A percentile compares a stretch with the other conserved stretches of the same genome.
Conservation (phyloP, 2,329 filamentous ascomycete species). For the Pyricularia grisea region DNA sequence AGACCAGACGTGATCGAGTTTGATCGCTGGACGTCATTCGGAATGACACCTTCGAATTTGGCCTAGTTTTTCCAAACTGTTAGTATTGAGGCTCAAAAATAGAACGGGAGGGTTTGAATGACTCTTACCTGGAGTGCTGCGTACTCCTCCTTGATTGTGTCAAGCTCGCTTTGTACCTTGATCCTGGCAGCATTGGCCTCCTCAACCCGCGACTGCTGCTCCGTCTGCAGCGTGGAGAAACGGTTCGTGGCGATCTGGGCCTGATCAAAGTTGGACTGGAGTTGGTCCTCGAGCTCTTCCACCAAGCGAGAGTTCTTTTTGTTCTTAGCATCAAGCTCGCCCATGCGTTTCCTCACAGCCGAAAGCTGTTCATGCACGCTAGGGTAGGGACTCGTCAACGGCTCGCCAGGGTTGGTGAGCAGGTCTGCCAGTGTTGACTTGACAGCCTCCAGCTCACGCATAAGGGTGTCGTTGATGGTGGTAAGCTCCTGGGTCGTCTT, state of each 20-base stretch:
- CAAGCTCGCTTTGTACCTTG: constrained; percentile 59
- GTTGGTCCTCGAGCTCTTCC: constrained; percentile 92
- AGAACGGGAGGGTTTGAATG: not conserved
- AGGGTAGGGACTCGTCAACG: constrained; percentile 30
- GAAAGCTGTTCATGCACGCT: constrained; percentile 46
- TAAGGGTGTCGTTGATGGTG: constrained; percentile 46
- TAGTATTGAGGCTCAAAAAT: not conserved
- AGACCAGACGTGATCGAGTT: constrained; percentile 58
- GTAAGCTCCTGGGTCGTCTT: constrained; percentile 45
- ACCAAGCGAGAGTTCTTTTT: constrained; percentile 88
- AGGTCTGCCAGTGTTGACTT: constrained; percentile 45
- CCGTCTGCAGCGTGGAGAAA: constrained; percentile 69
- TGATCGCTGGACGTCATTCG: constrained; percentile 37
- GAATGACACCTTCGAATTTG: constrained; percentile 45
- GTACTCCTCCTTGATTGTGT: constrained; percentile 59
- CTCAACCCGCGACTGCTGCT: constrained; percentile 66
- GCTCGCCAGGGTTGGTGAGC: constrained; percentile 38
- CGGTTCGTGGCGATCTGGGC: constrained; percentile 79
- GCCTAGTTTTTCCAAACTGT: constrained; percentile 27
- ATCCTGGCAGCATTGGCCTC: constrained; percentile 60
- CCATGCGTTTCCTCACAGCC: constrained; percentile 57
- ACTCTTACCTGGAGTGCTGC: constrained; percentile 63
- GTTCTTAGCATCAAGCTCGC: constrained; percentile 57
- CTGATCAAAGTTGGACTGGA: constrained; percentile 91
- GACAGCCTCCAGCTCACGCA: constrained; percentile 53